Percentiles rank a stretch among this genome's conserved stretches.
These are phyloP conservation scores for Pinus albicaulis DNA, from an alignment of 75 land plant genomes.

Conservation along the genomic window DNA sequence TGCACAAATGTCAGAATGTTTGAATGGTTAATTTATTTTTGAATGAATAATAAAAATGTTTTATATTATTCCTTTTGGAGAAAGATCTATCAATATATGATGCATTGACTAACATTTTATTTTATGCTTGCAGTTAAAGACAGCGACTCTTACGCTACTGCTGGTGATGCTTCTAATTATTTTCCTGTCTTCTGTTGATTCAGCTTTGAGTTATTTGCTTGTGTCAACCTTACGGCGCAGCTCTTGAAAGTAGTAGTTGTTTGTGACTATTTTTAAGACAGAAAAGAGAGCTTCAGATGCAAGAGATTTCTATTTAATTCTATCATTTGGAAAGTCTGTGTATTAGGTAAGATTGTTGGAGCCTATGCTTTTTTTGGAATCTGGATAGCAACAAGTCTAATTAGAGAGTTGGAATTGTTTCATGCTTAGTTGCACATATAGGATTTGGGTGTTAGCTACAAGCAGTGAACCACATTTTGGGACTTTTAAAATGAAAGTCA, in stretches of 20 bases:
- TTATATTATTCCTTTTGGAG: too few species aligned
- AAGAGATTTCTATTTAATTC: not conserved
- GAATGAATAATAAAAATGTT: too few species aligned
- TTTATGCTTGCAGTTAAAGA: slow-evolving; percentile 60
- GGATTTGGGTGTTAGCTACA: not conserved
- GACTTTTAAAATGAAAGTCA: not conserved
- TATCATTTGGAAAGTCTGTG: not conserved
- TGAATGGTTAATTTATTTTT: too few species aligned
- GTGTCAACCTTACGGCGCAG: slow-evolving; percentile 35
- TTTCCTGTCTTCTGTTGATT: slow-evolving; percentile 59
- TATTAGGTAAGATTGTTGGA: not conserved
- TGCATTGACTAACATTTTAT: not conserved
- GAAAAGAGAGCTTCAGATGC: not conserved
- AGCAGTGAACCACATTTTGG: not conserved
- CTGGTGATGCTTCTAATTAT: slow-evolving; percentile 70
- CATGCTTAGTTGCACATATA: not conserved
- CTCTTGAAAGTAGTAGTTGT: not conserved
- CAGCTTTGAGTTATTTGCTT: slow-evolving; percentile 45
- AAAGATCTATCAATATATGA: not conserved
- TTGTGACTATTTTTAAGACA: not conserved
- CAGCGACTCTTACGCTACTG: slow-evolving; percentile 65
- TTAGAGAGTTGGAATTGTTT: not conserved
- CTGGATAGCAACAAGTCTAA: too few species aligned
- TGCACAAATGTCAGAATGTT: too few species aligned
- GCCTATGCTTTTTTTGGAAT: not conserved